phyloP scores from a whole-genome alignment of 345 rosid genomes.

The Lepidium aucheri region DNA sequence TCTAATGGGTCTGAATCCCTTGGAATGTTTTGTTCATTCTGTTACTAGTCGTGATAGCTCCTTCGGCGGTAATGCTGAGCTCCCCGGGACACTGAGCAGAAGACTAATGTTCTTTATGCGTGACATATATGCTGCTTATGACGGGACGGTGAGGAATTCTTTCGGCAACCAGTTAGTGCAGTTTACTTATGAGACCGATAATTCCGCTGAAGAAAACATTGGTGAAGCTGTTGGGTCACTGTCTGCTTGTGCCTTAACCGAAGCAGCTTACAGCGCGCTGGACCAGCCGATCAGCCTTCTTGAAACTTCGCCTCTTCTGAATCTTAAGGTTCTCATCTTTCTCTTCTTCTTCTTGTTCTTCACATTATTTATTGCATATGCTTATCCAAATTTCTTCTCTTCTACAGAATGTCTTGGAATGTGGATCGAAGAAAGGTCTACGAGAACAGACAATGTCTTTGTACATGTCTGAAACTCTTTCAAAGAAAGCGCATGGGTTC shows the following conservation, averaged over 20 bases:
- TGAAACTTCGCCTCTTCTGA: slow-evolving; percentile 30
- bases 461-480: slow-evolving; percentile 66
- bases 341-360: background rate
- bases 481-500: slow-evolving; percentile 68
- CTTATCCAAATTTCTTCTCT: background rate
- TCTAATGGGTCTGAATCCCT: slow-evolving; percentile 66
- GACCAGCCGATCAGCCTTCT: slow-evolving; percentile 92
- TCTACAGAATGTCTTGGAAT: slow-evolving; percentile 73
- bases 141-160: slow-evolving; percentile 79
- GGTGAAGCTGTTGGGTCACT: slow-evolving; percentile 76
- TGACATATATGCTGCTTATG: slow-evolving; percentile 62
- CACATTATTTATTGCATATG: background rate
- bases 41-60: slow-evolving; percentile 76
- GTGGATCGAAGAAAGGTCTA: slow-evolving; percentile 59
- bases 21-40: slow-evolving; percentile 80
- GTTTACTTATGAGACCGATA: slow-evolving; percentile 46
- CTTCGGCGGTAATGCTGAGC: slow-evolving; percentile 90
- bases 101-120: slow-evolving; percentile 87
- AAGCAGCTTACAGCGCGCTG: slow-evolving; percentile 92
- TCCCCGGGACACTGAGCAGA: slow-evolving; percentile 81
- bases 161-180: slow-evolving; percentile 77
- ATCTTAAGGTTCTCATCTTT: slow-evolving; percentile 33
- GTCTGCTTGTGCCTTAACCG: slow-evolving; percentile 81
- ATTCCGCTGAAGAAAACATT: slow-evolving; percentile 29
- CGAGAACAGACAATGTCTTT: slow-evolving; percentile 53